Percentiles rank a stretch among this genome's conserved stretches.
These are phyloP conservation scores for Pleurotus giganteus DNA, from an alignment of 768 basidiomycete genomes.

Conservation along the genomic window DNA sequence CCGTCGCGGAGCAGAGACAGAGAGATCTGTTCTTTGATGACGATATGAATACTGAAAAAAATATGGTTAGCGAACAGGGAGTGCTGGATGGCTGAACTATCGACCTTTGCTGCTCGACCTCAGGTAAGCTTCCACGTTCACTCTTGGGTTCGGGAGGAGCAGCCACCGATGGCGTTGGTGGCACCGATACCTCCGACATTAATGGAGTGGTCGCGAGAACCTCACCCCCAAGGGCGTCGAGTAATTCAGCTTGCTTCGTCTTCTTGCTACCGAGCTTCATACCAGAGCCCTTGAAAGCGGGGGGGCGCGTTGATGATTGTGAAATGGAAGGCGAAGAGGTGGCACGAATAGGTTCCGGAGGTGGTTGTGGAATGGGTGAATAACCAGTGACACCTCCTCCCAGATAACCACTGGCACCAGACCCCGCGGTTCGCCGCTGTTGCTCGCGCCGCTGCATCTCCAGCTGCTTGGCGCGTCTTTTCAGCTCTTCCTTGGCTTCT, in stretches of 20 bases:
- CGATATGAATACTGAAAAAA: conserved; percentile 90
- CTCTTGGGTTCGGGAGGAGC: conserved; percentile 31
- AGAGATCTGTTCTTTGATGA: conserved; percentile 80
- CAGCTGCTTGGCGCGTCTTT: conserved; percentile 94
- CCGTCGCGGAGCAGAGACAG: conserved; percentile 86
- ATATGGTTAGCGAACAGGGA: conserved; percentile 4
- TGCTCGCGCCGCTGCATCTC: conserved; percentile 98
- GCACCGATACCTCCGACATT: conserved; percentile 42
- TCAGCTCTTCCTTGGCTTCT: conserved; percentile 98
- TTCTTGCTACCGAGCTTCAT: conserved; percentile 98
- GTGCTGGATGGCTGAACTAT: not conserved
- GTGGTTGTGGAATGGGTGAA: conserved; percentile 58
- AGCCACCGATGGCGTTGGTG: conserved; percentile 27
- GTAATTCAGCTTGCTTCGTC: conserved; percentile 81
- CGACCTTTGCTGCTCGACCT: conserved; percentile 77
- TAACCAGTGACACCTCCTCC: conserved; percentile 73
- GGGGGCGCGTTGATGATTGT: conserved; percentile 52
- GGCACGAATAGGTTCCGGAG: conserved; percentile 39
- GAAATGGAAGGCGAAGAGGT: conserved; percentile 38
- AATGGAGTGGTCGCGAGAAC: conserved; percentile 50
- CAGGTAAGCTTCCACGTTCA: conserved; percentile 65
- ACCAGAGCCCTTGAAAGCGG: conserved; percentile 89
- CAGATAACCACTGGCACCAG: conserved; percentile 52
- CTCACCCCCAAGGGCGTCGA: conserved; percentile 86
- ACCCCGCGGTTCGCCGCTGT: conserved; percentile 65